Percentiles rank a stretch among this genome's conserved stretches.
Conservation (phyloP, 208 protist species). For the Crithidia acanthocephali region DNA sequence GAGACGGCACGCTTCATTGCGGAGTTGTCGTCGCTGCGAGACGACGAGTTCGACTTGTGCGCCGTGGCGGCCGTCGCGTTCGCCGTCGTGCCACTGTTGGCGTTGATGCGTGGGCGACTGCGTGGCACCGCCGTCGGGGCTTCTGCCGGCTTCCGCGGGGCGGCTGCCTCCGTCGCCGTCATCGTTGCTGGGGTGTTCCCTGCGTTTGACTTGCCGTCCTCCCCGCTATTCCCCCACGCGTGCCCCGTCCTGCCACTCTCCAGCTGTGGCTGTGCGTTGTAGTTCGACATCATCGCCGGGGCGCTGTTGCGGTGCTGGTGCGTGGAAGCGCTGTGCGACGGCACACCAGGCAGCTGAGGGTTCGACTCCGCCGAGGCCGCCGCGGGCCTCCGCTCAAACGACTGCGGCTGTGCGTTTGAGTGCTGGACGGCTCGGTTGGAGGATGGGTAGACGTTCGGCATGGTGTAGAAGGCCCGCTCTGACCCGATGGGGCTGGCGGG, state of each 20-base stretch:
- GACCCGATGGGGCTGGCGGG: neutral
- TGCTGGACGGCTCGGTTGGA: neutral
- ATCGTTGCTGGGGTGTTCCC: neutral
- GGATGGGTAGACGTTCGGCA: neutral
- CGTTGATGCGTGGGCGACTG: neutral
- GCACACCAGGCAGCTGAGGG: neutral
- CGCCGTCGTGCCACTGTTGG: too few species aligned
- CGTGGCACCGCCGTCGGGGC: neutral
- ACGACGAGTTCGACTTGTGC: neutral
- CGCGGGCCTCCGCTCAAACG: neutral
- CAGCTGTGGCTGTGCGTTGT: neutral
- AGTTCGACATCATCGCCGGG: neutral
- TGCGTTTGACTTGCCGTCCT: neutral
- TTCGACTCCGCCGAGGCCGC: neutral
- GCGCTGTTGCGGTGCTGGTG: constrained; percentile 13
- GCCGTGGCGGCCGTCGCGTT: neutral
- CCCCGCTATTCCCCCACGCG: neutral
- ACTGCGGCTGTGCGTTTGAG: neutral
- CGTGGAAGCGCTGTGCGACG: neutral
- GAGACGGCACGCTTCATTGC: neutral
- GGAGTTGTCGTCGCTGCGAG: neutral
- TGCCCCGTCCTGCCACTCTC: neutral
- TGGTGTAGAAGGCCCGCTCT: neutral
- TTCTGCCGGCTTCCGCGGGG: neutral
- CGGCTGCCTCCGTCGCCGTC: neutral